Evolutionary conservation across 179 eudicot species (phyloP).

Genomic region (Amaranthus tricolor): DNA sequence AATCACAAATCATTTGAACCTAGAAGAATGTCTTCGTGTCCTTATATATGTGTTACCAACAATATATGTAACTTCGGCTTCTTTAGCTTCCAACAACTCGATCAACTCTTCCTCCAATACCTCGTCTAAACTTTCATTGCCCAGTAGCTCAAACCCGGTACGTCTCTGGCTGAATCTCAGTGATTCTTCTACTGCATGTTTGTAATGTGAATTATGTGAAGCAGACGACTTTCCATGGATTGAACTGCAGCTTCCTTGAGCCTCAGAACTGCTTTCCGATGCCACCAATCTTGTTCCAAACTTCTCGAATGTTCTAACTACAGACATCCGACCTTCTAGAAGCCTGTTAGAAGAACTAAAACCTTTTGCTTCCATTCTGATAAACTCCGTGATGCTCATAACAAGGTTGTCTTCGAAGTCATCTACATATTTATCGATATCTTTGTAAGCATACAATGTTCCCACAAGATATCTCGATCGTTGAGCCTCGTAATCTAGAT

Average conservation of each 20-base stretch:
- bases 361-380: slow-evolving; percentile 49
- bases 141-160: slow-evolving; percentile 28
- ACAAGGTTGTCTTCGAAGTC: slow-evolving; percentile 50
- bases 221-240: slow-evolving; percentile 30
- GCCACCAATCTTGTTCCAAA: slow-evolving; percentile 47
- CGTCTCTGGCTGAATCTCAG: slow-evolving; percentile 21
- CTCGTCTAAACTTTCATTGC: slow-evolving; percentile 23
- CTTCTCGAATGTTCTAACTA: slow-evolving; percentile 44
- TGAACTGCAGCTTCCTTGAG: slow-evolving; percentile 1
- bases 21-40: slow-evolving; percentile 38
- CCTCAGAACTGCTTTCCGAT: slow-evolving; percentile 15
- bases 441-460: slow-evolving; percentile 64
- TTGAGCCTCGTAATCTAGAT: too few relatives aligned
- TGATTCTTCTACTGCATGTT: slow-evolving; percentile 34
- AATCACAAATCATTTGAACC: slow-evolving; percentile 39
- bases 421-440: slow-evolving; percentile 36
- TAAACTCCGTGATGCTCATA: slow-evolving; percentile 47
- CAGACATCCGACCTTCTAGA: slow-evolving; percentile 42
- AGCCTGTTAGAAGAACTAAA: slow-evolving; percentile 17
- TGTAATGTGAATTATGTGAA: slow-evolving; percentile 30
- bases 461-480: too few relatives aligned
- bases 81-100: slow-evolving; percentile 45
- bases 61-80: slow-evolving; percentile 45
- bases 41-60: slow-evolving; percentile 41
- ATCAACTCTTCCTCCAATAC: slow-evolving; percentile 40